Conservation (phyloP, 768 basidiomycete genomes). For the Mycena metata region DNA sequence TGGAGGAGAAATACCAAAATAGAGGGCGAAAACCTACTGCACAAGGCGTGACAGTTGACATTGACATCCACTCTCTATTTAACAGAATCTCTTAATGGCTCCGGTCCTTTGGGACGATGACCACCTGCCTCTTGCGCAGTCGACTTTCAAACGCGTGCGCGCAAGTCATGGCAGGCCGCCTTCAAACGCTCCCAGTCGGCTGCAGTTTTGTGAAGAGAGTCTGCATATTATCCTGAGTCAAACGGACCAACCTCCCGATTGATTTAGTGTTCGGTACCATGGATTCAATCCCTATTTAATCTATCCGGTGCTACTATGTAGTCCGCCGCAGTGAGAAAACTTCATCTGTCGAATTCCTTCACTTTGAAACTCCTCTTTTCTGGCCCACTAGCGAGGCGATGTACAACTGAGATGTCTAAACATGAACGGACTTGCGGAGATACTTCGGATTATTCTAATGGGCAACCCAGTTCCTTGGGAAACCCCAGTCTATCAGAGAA, state of each 20-base stretch:
- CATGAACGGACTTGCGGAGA: slow-evolving; percentile 3
- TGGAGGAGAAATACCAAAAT: too few species aligned
- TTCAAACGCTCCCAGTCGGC: neutral
- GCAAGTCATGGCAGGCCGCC: neutral
- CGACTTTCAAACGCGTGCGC: neutral
- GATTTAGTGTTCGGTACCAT: neutral
- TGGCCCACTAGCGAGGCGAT: neutral
- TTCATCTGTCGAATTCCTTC: slow-evolving; percentile 11
- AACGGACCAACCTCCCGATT: too few species aligned
- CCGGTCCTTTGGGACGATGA: neutral
- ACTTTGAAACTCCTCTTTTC: slow-evolving; percentile 14
- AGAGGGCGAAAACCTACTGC: neutral
- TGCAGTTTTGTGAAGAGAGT: neutral
- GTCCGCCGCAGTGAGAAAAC: neutral
- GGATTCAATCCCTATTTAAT: slow-evolving; percentile 6
- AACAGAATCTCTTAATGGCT: slow-evolving; percentile 17
- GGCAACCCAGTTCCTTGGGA: too few species aligned
- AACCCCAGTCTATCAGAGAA: too few species aligned
- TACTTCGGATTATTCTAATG: too few species aligned
- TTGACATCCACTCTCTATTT: slow-evolving; percentile 18
- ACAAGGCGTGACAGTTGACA: slow-evolving; percentile 15
- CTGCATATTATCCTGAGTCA: neutral
- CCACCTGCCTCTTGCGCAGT: neutral
- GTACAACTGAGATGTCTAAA: neutral
- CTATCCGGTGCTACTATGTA: slow-evolving; percentile 13